Evolutionary conservation across 2,329 filamentous ascomycete genomes (phyloP), one percentile per base, ranked within the genome.

Genomic region (Chaetomiaceae sp.): DNA sequence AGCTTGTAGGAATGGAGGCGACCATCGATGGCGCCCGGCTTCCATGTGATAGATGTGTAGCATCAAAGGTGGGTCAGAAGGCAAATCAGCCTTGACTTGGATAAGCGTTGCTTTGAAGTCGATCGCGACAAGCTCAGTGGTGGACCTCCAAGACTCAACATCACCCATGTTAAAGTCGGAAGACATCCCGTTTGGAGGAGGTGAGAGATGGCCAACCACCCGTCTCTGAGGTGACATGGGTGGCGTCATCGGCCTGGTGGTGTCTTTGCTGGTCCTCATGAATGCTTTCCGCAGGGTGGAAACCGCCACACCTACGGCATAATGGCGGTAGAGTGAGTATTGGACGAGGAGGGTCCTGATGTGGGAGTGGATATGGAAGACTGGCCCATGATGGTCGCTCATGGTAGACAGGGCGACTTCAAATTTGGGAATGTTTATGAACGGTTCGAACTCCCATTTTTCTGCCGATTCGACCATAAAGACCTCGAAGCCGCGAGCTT

Each of bases 291-390:
- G 78, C 21, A 99, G 69, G 2, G 95, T 89, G 65, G 84, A 85
- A 21, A 80, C 74, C 8, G 92, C 94, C 55, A 97, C 84, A 1
- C 90, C 88, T 23, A 95, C 78, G 0, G 91, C 87, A 65, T 96
- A 99, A 66, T 96, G 91, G 3, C 91, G 86, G 67, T 95, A 96
- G 0, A 99, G 79, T 0, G 95, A 99, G 66, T 97, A 97, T 46
- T 95, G 87, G 7, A 95, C 65, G 56, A 89, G 82, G 2, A 99
- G 72, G 5, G 87, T 89, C 60, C 87, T 86, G 18, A 94, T 79
- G 48, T 87, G 82, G 0, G 89, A 87, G 60, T 95, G 90, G 38
- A 97, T 72, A 65, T 97, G 90, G 64, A 96, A 89, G 5, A 96
- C 78, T 0, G 90, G 88, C 0, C 91, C 92, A 64, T 95, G 89